Percentiles rank a stretch among this genome's conserved stretches.
Evolutionary conservation across 1,284 basidiomycete species (phyloP).

Genomic region (Boletellus deceptivus): DNA sequence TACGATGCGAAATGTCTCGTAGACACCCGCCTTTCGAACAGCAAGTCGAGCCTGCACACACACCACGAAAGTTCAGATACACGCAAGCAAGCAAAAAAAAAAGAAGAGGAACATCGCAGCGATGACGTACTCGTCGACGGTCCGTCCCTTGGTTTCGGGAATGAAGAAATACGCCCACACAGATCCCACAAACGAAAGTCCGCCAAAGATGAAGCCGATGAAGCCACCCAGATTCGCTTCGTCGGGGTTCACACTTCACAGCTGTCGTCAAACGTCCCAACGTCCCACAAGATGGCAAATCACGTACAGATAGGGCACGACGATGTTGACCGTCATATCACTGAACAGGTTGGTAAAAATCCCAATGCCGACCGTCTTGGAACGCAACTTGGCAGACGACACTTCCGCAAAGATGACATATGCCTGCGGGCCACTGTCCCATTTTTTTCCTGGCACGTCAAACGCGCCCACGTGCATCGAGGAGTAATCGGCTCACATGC

Average conservation of each 20-base stretch:
- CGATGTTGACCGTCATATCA: slow-evolving; percentile 22
- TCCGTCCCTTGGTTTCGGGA: slow-evolving; percentile 30
- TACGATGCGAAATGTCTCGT: slow-evolving; percentile 19
- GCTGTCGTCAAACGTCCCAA: too few relatives aligned
- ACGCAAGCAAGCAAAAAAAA: too few relatives aligned
- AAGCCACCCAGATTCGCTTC: slow-evolving; percentile 30
- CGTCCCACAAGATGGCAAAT: too few relatives aligned
- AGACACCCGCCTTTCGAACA: slow-evolving; percentile 24
- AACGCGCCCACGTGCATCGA: background rate
- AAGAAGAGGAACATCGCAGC: too few relatives aligned
- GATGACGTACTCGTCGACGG: slow-evolving; percentile 31
- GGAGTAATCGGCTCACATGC: slow-evolving; percentile 17
- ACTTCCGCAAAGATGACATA: slow-evolving; percentile 31
- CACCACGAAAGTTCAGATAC: background rate
- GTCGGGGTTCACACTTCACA: slow-evolving; percentile 25
- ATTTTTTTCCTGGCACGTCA: background rate
- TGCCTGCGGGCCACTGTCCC: slow-evolving; percentile 28
- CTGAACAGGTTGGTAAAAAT: slow-evolving; percentile 25
- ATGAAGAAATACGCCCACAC: slow-evolving; percentile 29
- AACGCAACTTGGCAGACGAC: slow-evolving; percentile 32
- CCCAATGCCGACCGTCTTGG: slow-evolving; percentile 31
- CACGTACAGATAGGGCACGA: slow-evolving; percentile 31
- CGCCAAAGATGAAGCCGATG: slow-evolving; percentile 33
- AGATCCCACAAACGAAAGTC: slow-evolving; percentile 17
- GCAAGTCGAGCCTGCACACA: slow-evolving; percentile 25